phyloP scores from a whole-genome alignment of 257 asterid genomes.

The Henckelia pumila region DNA sequence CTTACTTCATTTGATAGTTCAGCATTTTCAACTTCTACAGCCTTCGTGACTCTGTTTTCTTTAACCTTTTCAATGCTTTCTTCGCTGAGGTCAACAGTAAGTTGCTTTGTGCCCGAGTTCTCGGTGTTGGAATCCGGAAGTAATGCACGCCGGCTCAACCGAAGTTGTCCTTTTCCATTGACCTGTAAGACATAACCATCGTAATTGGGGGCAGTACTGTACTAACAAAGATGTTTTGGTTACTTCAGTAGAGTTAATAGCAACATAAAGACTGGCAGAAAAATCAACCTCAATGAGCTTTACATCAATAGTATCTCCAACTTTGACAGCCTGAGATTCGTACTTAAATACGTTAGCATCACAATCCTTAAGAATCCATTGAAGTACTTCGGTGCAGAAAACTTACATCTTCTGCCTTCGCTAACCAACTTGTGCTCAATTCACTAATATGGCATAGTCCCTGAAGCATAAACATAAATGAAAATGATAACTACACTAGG shows the following conservation, averaged over 20 bases:
- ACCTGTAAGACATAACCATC: constrained; percentile 41
- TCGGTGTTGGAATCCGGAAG: constrained; percentile 71
- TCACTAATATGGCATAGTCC: constrained; percentile 97
- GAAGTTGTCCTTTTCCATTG: constrained; percentile 95
- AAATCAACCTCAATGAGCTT: constrained; percentile 83
- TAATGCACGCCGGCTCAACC: constrained; percentile 88
- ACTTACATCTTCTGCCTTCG: constrained; percentile 94
- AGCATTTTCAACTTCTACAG: constrained; percentile 29
- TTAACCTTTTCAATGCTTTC: constrained; percentile 47
- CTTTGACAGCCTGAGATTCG: constrained; percentile 67
- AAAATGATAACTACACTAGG: constrained; percentile 6
- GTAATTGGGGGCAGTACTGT: constrained; percentile 4
- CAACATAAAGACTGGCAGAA: constrained; percentile 22
- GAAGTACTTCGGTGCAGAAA: constrained; percentile 20
- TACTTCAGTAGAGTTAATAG: constrained; percentile 11
- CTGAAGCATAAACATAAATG: constrained; percentile 38
- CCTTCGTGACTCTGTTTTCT: constrained; percentile 35
- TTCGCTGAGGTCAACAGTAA: constrained; percentile 31
- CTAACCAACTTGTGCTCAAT: constrained; percentile 84
- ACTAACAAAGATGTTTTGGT: constrained; percentile 3
- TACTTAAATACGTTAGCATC: constrained; percentile 29
- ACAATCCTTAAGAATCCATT: constrained; percentile 11
- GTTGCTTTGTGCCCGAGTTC: constrained; percentile 42
- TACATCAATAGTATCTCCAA: constrained; percentile 92
- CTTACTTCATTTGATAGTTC: constrained; percentile 30